A percentile compares a stretch with the other conserved stretches of the same genome.
These are phyloP conservation scores for Penicillium soppii DNA, from an alignment of 495 filamentous ascomycete species.

Conservation along the genomic window DNA sequence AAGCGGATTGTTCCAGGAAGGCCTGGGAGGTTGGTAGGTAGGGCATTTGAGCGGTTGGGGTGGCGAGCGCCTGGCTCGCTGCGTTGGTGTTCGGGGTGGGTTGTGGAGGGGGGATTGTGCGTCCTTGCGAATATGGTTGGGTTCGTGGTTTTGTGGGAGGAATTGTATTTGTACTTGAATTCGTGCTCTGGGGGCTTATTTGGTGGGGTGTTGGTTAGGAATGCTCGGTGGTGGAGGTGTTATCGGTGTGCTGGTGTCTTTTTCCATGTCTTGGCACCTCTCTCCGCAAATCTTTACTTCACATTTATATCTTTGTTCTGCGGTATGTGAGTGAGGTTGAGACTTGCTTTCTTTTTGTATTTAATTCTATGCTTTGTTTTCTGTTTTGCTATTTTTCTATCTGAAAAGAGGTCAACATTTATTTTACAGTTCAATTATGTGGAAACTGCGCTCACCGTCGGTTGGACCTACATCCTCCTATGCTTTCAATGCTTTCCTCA, in stretches of 20 bases:
- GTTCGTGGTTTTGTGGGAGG: neutral
- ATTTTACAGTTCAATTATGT: too few relatives aligned
- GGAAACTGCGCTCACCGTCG: too few relatives aligned
- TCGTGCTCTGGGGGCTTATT: neutral
- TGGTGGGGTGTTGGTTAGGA: neutral
- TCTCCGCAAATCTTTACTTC: neutral
- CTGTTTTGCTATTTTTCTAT: too few relatives aligned
- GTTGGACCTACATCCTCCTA: too few relatives aligned
- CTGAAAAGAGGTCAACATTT: too few relatives aligned
- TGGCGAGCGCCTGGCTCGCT: slow-evolving; percentile 21
- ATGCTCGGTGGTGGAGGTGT: slow-evolving; percentile 5
- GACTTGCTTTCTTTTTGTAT: too few relatives aligned
- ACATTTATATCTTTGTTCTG: neutral
- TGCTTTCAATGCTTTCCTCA: too few relatives aligned
- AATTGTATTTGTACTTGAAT: neutral
- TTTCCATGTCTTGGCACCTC: slow-evolving; percentile 31
- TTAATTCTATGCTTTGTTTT: too few relatives aligned
- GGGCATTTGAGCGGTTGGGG: slow-evolving; percentile 52
- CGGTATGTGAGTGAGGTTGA: too few relatives aligned
- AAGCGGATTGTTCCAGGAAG: slow-evolving; percentile 62
- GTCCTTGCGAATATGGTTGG: too few relatives aligned
- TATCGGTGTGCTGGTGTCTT: slow-evolving; percentile 26
- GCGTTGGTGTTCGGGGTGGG: neutral
- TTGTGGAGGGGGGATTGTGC: too few relatives aligned
- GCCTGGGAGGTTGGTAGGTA: slow-evolving; percentile 58